Conservation (phyloP, 2,329 filamentous ascomycete species). For the Mollisia scopiformis region DNA sequence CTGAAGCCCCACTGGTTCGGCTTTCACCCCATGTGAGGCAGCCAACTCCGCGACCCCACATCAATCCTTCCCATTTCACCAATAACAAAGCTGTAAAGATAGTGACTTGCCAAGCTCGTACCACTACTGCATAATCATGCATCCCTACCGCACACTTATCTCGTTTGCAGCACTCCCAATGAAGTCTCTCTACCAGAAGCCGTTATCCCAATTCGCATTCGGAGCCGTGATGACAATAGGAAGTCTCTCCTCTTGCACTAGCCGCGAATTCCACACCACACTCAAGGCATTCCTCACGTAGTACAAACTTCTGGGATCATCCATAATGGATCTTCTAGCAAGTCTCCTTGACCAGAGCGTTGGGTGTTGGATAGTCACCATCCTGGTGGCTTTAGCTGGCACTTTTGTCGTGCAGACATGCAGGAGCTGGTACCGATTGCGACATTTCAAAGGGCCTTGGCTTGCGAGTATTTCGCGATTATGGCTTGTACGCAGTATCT, state of each 20-base stretch:
- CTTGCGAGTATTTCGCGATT: slow-evolving; percentile 21
- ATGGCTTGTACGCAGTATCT: slow-evolving; percentile 21
- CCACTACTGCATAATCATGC: neutral
- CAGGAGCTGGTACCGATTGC: slow-evolving; percentile 18
- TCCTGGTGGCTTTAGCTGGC: neutral
- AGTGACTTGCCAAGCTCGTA: neutral
- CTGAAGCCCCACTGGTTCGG: neutral
- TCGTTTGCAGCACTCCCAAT: too few relatives aligned
- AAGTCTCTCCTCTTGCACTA: too few relatives aligned
- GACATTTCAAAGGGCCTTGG: slow-evolving; percentile 24
- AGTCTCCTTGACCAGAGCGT: neutral
- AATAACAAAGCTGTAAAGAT: neutral
- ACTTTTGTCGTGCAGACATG: slow-evolving; percentile 5
- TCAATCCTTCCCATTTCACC: neutral
- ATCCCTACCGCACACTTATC: too few relatives aligned
- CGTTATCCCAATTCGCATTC: too few relatives aligned
- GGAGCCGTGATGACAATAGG: too few relatives aligned
- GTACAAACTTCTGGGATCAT: neutral
- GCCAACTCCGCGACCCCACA: neutral
- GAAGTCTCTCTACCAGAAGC: too few relatives aligned
- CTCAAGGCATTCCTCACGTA: too few relatives aligned
- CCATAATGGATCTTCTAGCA: neutral
- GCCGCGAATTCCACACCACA: too few relatives aligned
- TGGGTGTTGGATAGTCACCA: neutral
- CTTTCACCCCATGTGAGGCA: neutral